phyloP scores from a whole-genome alignment of 2,329 filamentous ascomycete genomes.

The Chalaropsis ovoidea region DNA sequence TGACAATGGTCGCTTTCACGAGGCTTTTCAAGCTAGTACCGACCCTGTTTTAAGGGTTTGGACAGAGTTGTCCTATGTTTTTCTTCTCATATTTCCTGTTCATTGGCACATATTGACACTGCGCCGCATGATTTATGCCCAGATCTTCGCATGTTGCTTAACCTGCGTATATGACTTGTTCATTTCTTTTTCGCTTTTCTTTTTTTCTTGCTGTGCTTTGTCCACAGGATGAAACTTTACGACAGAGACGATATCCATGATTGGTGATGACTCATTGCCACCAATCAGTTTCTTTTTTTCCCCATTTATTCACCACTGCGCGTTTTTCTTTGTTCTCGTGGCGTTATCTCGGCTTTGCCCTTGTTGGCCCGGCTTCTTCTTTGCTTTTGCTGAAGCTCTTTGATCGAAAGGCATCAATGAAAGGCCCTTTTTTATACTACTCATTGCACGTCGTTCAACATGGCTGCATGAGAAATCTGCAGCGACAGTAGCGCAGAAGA shows the following conservation, averaged over 20 bases:
- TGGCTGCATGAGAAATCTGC: not conserved
- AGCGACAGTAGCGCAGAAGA: no score
- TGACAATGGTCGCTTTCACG: not conserved
- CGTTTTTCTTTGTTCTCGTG: not conserved
- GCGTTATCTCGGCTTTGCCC: not conserved
- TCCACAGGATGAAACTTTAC: not conserved
- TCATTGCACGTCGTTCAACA: constrained; percentile 1
- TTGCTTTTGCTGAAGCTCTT: not conserved
- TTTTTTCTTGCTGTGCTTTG: constrained; percentile 2
- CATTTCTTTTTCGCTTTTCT: constrained; percentile 5
- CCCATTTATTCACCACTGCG: not conserved
- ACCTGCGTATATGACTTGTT: constrained; percentile 5
- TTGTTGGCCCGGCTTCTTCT: not conserved
- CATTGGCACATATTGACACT: constrained; percentile 37
- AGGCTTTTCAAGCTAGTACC: not conserved
- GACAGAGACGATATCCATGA: constrained; percentile 11
- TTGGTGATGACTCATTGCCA: not conserved
- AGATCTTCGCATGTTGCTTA: constrained; percentile 6
- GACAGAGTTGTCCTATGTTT: constrained; percentile 6
- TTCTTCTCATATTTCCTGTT: not conserved
- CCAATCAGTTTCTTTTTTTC: not conserved
- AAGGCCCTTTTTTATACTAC: not conserved
- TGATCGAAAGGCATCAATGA: no score
- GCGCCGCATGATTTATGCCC: constrained; percentile 30
- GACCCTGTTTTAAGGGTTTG: not conserved